phyloP scores from a whole-genome alignment of 2,329 filamentous ascomycete species.

The Calonectria ilicicola region DNA sequence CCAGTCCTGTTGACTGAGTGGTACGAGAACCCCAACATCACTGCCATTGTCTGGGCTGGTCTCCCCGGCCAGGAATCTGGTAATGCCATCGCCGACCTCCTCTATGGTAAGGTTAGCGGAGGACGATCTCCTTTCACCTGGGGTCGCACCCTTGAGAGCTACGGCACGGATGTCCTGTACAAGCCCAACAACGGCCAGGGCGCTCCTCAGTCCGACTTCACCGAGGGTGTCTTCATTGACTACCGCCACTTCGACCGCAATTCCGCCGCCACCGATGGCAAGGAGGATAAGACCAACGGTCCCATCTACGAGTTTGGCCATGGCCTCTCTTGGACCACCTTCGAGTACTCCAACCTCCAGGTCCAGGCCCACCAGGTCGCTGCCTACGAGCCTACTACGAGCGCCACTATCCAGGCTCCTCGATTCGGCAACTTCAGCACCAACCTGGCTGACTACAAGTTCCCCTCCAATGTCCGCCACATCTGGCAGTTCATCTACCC shows the following conservation, averaged over 20 bases:
- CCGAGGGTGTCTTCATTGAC: constrained; percentile 85
- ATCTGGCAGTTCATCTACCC: constrained; percentile 75
- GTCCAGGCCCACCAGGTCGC: constrained; percentile 63
- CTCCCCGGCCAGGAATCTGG: constrained; percentile 87
- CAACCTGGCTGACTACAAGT: constrained; percentile 73
- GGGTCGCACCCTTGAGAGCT: constrained; percentile 75
- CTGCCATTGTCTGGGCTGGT: constrained; percentile 86
- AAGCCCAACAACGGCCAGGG: constrained; percentile 74
- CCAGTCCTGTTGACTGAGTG: constrained; percentile 82
- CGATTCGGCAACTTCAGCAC: constrained; percentile 73
- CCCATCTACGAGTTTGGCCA: constrained; percentile 86
- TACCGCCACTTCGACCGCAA: constrained; percentile 73
- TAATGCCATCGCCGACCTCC: constrained; percentile 82
- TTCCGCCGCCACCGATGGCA: constrained; percentile 46
- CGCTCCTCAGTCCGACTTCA: constrained; percentile 79
- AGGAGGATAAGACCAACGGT: constrained; percentile 49
- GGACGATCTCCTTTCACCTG: constrained; percentile 86
- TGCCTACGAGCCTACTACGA: constrained; percentile 70
- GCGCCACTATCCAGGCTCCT: constrained; percentile 73
- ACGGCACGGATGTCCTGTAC: constrained; percentile 76
- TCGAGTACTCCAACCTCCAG: constrained; percentile 77
- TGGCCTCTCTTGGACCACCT: constrained; percentile 84
- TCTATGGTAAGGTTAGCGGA: constrained; percentile 85
- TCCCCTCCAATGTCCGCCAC: constrained; percentile 69
- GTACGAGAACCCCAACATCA: constrained; percentile 82